Evolutionary conservation across 805 yeast genomes (phyloP).

Genomic region (Clavispora santaluciae): DNA sequence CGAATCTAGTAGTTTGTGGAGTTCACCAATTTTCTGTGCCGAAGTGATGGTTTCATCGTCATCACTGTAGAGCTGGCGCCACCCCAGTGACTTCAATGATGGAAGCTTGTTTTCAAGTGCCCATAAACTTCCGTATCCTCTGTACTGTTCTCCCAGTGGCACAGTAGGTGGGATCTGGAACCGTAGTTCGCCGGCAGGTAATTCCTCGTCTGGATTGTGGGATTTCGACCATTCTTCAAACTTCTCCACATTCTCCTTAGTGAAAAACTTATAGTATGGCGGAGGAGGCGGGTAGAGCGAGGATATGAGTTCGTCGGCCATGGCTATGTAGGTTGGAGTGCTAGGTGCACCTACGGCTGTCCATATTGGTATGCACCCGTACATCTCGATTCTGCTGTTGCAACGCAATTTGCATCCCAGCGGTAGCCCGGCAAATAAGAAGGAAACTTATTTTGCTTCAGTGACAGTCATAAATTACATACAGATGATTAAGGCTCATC

Average conservation of each 20-base stretch:
- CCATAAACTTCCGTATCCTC: constrained; percentile 93
- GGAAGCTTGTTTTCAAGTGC: constrained; percentile 73
- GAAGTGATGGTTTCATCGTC: constrained; percentile 34
- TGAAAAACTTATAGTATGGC: constrained; percentile 68
- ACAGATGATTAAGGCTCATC: too few relatives aligned
- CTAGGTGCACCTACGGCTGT: background rate
- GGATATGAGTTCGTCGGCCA: constrained; percentile 40
- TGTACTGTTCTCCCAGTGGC: constrained; percentile 61
- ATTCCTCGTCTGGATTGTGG: background rate
- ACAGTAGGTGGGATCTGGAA: constrained; percentile 61
- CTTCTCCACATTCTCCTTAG: constrained; percentile 56
- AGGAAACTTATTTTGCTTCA: too few relatives aligned
- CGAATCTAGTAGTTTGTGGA: constrained; percentile 76
- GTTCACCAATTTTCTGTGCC: constrained; percentile 57
- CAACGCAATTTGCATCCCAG: background rate
- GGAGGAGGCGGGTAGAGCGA: constrained; percentile 96
- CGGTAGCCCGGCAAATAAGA: too few relatives aligned
- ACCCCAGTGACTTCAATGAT: constrained; percentile 69
- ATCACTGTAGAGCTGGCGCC: constrained; percentile 61
- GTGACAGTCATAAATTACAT: too few relatives aligned
- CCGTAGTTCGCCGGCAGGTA: constrained; percentile 43
- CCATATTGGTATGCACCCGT: background rate
- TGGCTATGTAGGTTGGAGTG: background rate
- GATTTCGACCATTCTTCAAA: constrained; percentile 25
- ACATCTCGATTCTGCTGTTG: background rate